Conservation (phyloP, 2,329 filamentous ascomycete genomes). For the Onygenales sp. region DNA sequence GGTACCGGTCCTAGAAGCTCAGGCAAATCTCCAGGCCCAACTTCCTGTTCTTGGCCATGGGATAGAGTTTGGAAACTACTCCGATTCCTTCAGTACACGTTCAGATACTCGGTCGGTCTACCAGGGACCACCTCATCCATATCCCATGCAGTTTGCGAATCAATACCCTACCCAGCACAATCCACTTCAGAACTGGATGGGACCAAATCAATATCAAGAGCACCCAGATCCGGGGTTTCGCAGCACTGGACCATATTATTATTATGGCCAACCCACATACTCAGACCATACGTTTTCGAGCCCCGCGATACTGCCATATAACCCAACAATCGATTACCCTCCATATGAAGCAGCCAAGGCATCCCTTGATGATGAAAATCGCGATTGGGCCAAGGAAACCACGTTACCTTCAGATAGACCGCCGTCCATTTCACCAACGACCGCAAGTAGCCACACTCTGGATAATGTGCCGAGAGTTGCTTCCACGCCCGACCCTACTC, state of each 20-base stretch:
- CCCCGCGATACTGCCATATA: background rate
- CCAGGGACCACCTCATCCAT: background rate
- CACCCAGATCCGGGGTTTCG: background rate
- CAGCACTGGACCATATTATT: background rate
- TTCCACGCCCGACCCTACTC: background rate
- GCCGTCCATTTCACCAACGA: background rate
- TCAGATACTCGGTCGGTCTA: background rate
- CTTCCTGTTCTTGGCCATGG: background rate
- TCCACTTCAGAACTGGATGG: background rate
- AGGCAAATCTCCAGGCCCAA: background rate
- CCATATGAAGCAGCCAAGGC: background rate
- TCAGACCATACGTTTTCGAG: background rate
- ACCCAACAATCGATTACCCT: background rate
- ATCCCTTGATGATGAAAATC: background rate
- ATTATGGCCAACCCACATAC: background rate
- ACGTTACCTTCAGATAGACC: background rate
- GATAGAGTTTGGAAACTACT: background rate
- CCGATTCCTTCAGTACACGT: background rate
- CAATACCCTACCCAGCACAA: background rate
- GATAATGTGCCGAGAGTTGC: background rate
- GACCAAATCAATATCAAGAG: background rate
- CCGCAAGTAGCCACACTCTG: background rate
- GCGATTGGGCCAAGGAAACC: background rate
- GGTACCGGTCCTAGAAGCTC: too few relatives aligned
- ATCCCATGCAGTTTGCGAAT: background rate